Percentiles rank a stretch among this genome's conserved stretches.
Evolutionary conservation across 2,329 filamentous ascomycete species (phyloP).

Genomic region (Dactylellina sp.): DNA sequence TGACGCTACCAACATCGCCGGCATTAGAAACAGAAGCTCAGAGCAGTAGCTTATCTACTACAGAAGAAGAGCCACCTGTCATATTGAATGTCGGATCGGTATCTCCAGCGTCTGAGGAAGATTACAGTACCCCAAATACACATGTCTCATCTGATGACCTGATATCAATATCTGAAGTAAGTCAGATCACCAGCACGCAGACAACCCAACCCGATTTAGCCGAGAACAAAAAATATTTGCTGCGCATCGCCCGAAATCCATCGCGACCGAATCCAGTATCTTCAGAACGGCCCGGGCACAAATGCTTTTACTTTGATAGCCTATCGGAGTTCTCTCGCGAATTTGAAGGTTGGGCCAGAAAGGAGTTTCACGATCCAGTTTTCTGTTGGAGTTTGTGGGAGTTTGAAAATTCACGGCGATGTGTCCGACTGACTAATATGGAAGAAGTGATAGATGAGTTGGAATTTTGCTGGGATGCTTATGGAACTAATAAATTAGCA

Average conservation of each 20-base stretch:
- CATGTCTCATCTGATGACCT: no score
- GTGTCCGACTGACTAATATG: not conserved
- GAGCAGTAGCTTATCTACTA: no score
- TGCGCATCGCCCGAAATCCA: conserved; percentile 8
- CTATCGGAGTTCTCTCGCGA: not conserved
- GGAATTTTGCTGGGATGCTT: conserved; percentile 4
- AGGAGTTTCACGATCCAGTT: conserved; percentile 4
- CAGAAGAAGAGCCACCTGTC: no score
- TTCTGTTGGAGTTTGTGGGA: conserved; percentile 10
- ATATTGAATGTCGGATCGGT: no score
- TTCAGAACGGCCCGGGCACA: not conserved
- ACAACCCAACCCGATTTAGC: no score
- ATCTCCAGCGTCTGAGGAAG: no score
- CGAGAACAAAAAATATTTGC: conserved; percentile 1
- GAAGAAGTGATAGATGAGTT: conserved; percentile 6
- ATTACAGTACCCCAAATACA: no score
- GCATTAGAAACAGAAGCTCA: no score
- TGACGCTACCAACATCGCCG: no score
- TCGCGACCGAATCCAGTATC: not conserved
- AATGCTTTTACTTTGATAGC: conserved; percentile 17
- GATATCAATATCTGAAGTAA: no score
- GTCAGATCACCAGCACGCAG: no score
- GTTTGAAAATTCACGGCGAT: conserved; percentile 7
- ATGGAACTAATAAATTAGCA: not conserved
- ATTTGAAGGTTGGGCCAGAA: conserved; percentile 19